These are phyloP conservation scores for Claviceps maximensis DNA, from an alignment of 2,329 filamentous ascomycete genomes.

Conservation along the genomic window DNA sequence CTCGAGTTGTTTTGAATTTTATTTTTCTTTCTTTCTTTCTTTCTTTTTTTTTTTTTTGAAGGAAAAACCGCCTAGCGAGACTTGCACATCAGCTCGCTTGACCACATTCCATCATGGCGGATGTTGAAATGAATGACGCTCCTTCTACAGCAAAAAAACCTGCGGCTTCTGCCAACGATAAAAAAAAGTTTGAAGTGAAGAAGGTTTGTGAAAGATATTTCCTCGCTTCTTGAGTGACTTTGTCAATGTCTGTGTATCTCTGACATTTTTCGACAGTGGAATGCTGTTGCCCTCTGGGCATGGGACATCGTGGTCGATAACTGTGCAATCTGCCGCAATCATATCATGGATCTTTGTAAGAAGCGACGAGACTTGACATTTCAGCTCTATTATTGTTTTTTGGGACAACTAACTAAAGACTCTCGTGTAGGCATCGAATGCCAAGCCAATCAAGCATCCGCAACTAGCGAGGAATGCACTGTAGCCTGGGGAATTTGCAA, in stretches of 20 bases:
- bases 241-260: background rate
- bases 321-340: conserved; percentile 97
- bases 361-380: conserved; percentile 5
- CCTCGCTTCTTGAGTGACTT: background rate
- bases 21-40: no score
- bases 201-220: conserved; percentile 48
- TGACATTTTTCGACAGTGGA: conserved; percentile 54
- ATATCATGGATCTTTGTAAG: conserved; percentile 98
- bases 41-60: no score
- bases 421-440: conserved; percentile 74
- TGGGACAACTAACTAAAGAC: conserved; percentile 6
- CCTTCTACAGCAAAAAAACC: conserved; percentile 45
- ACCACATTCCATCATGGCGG: conserved; percentile 56
- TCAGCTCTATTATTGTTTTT: background rate
- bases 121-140: conserved; percentile 93
- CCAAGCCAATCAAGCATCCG: conserved; percentile 95
- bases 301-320: conserved; percentile 99
- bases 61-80: background rate
- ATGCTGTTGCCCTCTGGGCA: conserved; percentile 93
- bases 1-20: background rate
- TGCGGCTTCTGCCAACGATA: conserved; percentile 36
- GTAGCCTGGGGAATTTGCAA: conserved; percentile 99
- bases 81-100: background rate
- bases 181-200: conserved; percentile 97
- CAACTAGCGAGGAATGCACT: conserved; percentile 94